Conservation (phyloP, 768 basidiomycete genomes). For the Leccinum rimulosum region DNA sequence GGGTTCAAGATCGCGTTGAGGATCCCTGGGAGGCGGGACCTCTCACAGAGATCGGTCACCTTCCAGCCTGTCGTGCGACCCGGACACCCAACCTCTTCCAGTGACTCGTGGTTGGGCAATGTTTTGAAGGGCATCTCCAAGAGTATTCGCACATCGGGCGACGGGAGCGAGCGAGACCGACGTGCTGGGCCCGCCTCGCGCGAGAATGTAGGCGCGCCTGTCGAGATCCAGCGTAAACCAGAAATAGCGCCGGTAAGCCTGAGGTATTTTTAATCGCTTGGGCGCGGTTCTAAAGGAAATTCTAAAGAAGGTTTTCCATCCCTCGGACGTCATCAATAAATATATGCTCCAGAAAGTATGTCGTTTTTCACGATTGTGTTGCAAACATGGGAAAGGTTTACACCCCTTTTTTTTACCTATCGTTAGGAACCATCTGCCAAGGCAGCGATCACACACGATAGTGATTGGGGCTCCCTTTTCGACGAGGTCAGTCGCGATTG, state of each 20-base stretch:
- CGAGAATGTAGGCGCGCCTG: background rate
- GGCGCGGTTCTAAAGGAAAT: background rate
- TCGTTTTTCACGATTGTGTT: background rate
- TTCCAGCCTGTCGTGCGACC: conserved; percentile 1
- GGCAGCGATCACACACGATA: conserved; percentile 26
- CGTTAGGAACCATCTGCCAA: conserved; percentile 21
- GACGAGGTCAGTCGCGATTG: conserved; percentile 9
- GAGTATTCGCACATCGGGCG: conserved; percentile 11
- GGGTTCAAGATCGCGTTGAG: conserved; percentile 32
- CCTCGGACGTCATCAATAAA: conserved; percentile 23
- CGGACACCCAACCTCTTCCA: background rate
- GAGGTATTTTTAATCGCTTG: background rate
- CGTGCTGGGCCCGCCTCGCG: background rate
- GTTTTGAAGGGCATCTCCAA: conserved; percentile 17
- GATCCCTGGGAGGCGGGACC: conserved; percentile 7
- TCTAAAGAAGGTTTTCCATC: conserved; percentile 22
- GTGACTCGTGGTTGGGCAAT: conserved; percentile 20
- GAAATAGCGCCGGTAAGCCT: conserved; percentile 19
- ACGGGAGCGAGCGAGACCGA: background rate
- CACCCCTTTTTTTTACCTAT: background rate
- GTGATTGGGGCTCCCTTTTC: conserved; percentile 20
- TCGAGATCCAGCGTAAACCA: conserved; percentile 17
- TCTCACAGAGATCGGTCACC: conserved; percentile 19
- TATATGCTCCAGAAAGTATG: conserved; percentile 23
- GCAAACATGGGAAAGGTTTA: background rate